A percentile compares a stretch with the other conserved stretches of the same genome.
Conservation (phyloP, 2,329 filamentous ascomycete genomes). For the Fusarium redolens region DNA sequence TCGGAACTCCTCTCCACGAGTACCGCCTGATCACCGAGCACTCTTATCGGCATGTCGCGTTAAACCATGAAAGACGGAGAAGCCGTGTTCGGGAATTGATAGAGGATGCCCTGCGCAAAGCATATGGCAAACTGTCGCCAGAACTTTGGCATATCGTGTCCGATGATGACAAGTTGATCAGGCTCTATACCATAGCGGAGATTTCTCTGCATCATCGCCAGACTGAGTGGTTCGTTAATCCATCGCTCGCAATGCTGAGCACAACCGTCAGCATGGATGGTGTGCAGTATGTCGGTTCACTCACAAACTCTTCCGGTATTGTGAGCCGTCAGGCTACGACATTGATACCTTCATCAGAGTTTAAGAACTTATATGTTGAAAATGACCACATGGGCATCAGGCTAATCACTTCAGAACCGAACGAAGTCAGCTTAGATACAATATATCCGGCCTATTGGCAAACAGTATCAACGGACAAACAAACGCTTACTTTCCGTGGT, state of each 20-base stretch:
- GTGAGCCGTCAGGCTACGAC: background rate
- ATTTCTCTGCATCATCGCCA: background rate
- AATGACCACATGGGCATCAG: conserved; percentile 27
- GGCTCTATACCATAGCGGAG: conserved; percentile 1
- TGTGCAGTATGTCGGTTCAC: background rate
- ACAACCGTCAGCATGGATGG: conserved; percentile 19
- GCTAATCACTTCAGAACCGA: background rate
- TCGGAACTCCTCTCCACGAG: background rate
- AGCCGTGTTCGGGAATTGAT: background rate
- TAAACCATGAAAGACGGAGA: background rate
- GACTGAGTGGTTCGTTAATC: background rate
- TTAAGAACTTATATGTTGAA: background rate
- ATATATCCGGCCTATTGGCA: conserved; percentile 5
- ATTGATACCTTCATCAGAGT: fast-evolving
- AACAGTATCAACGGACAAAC: background rate
- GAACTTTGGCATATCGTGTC: conserved; percentile 19
- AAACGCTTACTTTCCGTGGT: background rate
- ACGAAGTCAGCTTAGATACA: fast-evolving
- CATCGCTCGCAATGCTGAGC: background rate
- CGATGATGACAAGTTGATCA: background rate
- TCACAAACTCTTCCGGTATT: background rate
- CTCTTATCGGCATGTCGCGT: background rate
- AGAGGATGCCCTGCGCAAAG: background rate
- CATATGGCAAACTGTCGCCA: background rate
- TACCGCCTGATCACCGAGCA: background rate